Evolutionary conservation across 129 eudicot genomes (phyloP).

Genomic region (Gnaphalium uliginosum): DNA sequence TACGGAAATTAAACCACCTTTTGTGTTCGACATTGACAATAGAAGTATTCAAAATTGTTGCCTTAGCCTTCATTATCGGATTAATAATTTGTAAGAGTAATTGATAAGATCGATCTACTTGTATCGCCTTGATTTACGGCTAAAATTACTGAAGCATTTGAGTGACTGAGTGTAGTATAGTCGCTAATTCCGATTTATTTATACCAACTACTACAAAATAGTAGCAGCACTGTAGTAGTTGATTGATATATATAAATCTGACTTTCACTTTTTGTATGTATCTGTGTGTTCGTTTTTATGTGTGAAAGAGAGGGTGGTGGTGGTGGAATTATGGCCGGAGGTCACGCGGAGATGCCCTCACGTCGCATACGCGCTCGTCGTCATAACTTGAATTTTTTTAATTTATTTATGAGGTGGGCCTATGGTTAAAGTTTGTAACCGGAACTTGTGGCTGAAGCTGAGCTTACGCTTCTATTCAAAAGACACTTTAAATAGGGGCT

Average conservation of each 20-base stretch:
- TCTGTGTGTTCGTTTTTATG: background rate
- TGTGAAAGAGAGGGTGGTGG: constrained; percentile 9
- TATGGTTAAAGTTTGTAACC: too few relatives aligned
- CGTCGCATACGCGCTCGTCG: constrained; percentile 27
- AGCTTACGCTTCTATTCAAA: too few relatives aligned
- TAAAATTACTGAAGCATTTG: background rate
- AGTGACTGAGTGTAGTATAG: background rate
- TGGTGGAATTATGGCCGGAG: constrained; percentile 17
- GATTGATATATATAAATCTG: background rate
- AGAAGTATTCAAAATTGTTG: constrained; percentile 30
- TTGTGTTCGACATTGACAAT: constrained; percentile 25
- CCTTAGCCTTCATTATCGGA: constrained; percentile 34
- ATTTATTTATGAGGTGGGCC: too few relatives aligned
- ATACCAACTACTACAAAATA: too few relatives aligned
- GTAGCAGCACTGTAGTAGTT: too few relatives aligned
- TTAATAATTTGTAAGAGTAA: background rate
- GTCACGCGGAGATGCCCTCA: constrained; percentile 29
- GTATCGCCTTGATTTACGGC: constrained; percentile 14
- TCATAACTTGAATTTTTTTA: background rate
- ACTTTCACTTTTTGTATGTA: background rate
- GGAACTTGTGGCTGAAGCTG: too few relatives aligned
- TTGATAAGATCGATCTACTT: constrained; percentile 7
- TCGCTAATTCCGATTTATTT: too few relatives aligned
- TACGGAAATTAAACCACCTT: constrained; percentile 20
- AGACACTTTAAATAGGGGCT: too few relatives aligned